Base-by-base conservation (phyloP, 352 stramenopile genomes). In the Phytophthora cryptogea region DNA sequence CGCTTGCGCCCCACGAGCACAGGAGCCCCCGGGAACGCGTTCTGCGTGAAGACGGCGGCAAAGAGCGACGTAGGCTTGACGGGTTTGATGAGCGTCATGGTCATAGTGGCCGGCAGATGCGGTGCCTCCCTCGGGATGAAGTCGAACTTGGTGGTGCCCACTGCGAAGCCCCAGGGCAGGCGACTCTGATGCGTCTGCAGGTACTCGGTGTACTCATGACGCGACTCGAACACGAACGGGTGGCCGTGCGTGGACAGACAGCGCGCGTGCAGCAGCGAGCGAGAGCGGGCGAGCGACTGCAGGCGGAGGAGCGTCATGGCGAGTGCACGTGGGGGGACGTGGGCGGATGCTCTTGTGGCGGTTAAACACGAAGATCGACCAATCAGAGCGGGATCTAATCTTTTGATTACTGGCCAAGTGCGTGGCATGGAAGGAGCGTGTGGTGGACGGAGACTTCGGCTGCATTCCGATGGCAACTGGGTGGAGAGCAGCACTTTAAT, bases 1-100 rank as follows among this genome's bases (percentile, higher is more conserved):
- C 94, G 90, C 61, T 91, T 77, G 58, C 95, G 88, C 28, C 96
- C 96, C 32, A 99, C 80, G 30, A 93, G 51, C 30, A 98, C 85
- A 0, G 93, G 93, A 32, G 89, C 89, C 6, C 93, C 93, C 0
- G 89, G 89, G 48, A 97, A 97, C 16, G 86, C 76, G 68, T 97
- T 98, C 56, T 86, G 75, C 20, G 93, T 98, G 72, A 97, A 97
- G 17, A 96, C 85, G 9, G 86, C 90, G 39, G 88, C 91, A 61
- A 96, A 97, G 28, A 88, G 76, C 39, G 83, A 45, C 48, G 91
- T 96, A 9, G 91, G 90, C 53, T 86, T 76, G 54, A 92, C 69
- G 8, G 84, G 82, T 56, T 92, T 89, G 60, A 97, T 92, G n/a
- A 95, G 71, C 11, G 74, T 96, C 47, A 97, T 65, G 7, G 85